Evolutionary conservation across 352 stramenopile species (phyloP).

Genomic region (Globisporangium rhizosaccharum): DNA sequence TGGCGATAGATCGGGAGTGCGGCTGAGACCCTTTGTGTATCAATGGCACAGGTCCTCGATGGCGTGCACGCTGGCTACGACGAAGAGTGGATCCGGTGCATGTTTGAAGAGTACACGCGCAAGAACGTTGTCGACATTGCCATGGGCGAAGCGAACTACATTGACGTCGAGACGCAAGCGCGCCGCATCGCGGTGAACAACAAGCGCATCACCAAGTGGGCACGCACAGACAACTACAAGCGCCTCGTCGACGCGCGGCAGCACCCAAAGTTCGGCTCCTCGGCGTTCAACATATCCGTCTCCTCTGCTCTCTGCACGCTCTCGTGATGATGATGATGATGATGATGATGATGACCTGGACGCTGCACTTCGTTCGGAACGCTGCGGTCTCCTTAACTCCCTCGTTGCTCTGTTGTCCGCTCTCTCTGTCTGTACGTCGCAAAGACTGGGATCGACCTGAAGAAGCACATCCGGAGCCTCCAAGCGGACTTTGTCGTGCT

Average conservation of each 20-base stretch:
- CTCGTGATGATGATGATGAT: constrained; percentile 18
- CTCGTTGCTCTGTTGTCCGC: constrained; percentile 18
- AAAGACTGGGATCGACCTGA: constrained; percentile 74
- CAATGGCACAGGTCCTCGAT: constrained; percentile 54
- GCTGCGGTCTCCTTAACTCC: constrained; percentile 35
- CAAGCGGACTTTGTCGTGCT: constrained; percentile 69
- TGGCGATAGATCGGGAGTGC: no score
- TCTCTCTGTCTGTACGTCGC: constrained; percentile 53
- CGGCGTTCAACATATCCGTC: constrained; percentile 86
- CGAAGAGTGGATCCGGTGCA: constrained; percentile 83
- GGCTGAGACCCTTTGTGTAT: no score
- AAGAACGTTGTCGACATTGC: constrained; percentile 83
- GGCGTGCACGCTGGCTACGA: constrained; percentile 72
- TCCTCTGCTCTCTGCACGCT: constrained; percentile 33
- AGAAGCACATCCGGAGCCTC: constrained; percentile 73
- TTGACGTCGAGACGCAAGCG: constrained; percentile 62
- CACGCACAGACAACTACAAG: constrained; percentile 85
- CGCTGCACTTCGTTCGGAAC: not conserved
- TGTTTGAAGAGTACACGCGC: constrained; percentile 86
- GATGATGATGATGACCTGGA: not conserved
- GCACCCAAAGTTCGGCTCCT: constrained; percentile 35
- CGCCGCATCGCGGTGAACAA: constrained; percentile 81
- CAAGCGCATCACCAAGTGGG: constrained; percentile 85
- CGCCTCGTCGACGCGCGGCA: constrained; percentile 56
- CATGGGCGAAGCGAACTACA: constrained; percentile 70